A percentile compares a stretch with the other conserved stretches of the same genome.
These are phyloP conservation scores for Pleurotus tuber-regium DNA, from an alignment of 768 basidiomycete genomes.

Conservation along the genomic window DNA sequence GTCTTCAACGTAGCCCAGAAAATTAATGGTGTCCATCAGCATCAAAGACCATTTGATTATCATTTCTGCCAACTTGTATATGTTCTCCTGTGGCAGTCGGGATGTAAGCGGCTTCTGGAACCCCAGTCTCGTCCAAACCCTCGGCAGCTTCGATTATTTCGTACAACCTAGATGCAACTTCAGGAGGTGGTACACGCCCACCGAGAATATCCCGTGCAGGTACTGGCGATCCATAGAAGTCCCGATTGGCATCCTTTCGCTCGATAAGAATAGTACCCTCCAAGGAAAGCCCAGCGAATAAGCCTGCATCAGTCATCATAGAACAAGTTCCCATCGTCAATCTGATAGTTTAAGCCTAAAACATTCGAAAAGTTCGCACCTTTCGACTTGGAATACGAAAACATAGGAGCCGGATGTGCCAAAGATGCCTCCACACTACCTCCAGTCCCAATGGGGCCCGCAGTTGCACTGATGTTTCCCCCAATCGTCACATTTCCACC, in stretches of 20 bases:
- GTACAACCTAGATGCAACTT: conserved; percentile 88
- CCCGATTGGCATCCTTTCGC: conserved; percentile 92
- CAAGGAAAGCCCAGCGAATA: conserved; percentile 92
- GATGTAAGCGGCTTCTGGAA: conserved; percentile 80
- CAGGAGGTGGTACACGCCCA: conserved; percentile 95
- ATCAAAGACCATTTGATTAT: conserved; percentile 70
- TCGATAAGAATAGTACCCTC: conserved; percentile 95
- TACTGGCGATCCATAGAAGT: conserved; percentile 92
- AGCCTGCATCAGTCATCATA: conserved; percentile 46
- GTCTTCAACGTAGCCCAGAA: conserved; percentile 25
- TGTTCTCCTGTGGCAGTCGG: conserved; percentile 65
- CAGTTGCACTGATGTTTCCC: conserved; percentile 79
- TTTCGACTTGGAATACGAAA: conserved; percentile 94
- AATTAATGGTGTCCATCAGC: conserved; percentile 41
- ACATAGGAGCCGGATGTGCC: conserved; percentile 95
- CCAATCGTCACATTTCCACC: conserved; percentile 97
- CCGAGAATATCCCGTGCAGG: conserved; percentile 89
- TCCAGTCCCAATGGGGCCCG: conserved; percentile 93
- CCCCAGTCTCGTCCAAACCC: conserved; percentile 81
- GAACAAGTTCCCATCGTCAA: background rate
- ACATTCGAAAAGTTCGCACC: conserved; percentile 55
- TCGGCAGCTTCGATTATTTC: conserved; percentile 97
- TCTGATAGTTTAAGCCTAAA: no score
- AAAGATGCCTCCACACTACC: conserved; percentile 84
- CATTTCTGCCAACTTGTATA: conserved; percentile 40